Evolutionary conservation across 805 yeast species (phyloP).

Genomic region (Candida ascalaphidarum): DNA sequence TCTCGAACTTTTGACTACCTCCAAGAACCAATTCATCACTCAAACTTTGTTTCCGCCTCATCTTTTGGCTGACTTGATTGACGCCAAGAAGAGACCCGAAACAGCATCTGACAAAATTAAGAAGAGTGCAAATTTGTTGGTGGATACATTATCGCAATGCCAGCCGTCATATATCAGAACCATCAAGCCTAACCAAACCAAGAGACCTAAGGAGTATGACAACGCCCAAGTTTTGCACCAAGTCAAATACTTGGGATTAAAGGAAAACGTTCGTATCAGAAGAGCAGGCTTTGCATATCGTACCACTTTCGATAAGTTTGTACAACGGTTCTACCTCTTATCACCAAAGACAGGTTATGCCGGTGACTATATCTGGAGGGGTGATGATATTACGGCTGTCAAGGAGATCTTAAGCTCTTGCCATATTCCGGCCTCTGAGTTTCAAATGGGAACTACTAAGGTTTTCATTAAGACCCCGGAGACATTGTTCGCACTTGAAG

Average conservation of each 20-base stretch:
- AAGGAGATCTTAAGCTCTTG: slow-evolving; percentile 41
- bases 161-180: slow-evolving; percentile 96
- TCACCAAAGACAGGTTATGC: slow-evolving; percentile 93
- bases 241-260: slow-evolving; percentile 89
- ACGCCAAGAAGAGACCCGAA: slow-evolving; percentile 76
- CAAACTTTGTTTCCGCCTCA: slow-evolving; percentile 35
- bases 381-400: slow-evolving; percentile 46
- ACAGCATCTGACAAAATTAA: slow-evolving; percentile 96
- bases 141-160: slow-evolving; percentile 82
- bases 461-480: slow-evolving; percentile 96
- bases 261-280: slow-evolving; percentile 94
- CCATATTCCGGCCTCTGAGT: slow-evolving; percentile 71
- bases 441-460: slow-evolving; percentile 85
- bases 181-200: slow-evolving; percentile 92
- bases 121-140: slow-evolving; percentile 81
- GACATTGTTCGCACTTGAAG: slow-evolving; percentile 89
- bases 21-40: slow-evolving; percentile 64
- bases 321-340: slow-evolving; percentile 82
- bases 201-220: slow-evolving; percentile 85
- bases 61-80: slow-evolving; percentile 28
- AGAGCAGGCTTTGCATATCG: slow-evolving; percentile 98
- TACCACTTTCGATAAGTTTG: slow-evolving; percentile 93
- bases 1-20: slow-evolving; percentile 66
- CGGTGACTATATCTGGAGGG: slow-evolving; percentile 54
- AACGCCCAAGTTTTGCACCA: slow-evolving; percentile 88